Base-by-base conservation (phyloP, 352 stramenopile species). In the Phytophthora pistaciae region DNA sequence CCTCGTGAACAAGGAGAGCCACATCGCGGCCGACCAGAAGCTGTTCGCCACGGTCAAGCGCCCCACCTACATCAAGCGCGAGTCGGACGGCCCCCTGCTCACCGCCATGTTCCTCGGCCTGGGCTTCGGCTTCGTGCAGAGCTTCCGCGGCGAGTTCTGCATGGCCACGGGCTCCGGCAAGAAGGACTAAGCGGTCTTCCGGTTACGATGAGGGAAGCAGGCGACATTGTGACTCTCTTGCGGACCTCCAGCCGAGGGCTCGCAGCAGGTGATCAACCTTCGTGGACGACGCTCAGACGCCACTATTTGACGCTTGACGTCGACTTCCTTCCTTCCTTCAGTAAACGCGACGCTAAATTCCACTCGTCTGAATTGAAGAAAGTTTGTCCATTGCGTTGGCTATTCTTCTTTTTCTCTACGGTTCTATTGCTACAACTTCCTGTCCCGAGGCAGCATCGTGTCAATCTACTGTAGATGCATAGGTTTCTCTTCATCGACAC, bases 1-100 rank as follows among this genome's bases (percentile, higher is more conserved):
- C 76, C 83, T 94, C 54, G 72, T 94, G 53, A 87, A 92, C 79
- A 90, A 91, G 80, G 71, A 86, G 63, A 92, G 74, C 79, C 74
- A 84, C 66, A 77, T 94, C 29, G 27, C 56, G 0, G 69, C 75
- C 55, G 82, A 89, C 75, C 87, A 92, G 78, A 82, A 91, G 75
- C 79, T 94, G 40, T 94, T 94, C 74, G 73, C 64, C 36, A 82
- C 74, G 25, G 76, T 82, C 70, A 79, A 89, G 72, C 72, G 80
- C 65, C 79, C 77, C 48, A 93, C 85, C 54, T 91, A 91, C 83
- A 55, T 83, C 64, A 91, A 91, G 82, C 83, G 84, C 73, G 40
- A 72, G 53, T 90, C 74, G 60, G 87, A 94, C 80, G 79, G 75
- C 29, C 53, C 61, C 1, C 73, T 92, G 46, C 68, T 80, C 56